Percentiles rank a stretch among this genome's conserved stretches.
These are phyloP conservation scores for Colletotrichum zoysiae DNA, from an alignment of 2,329 filamentous ascomycete species.

Conservation along the genomic window DNA sequence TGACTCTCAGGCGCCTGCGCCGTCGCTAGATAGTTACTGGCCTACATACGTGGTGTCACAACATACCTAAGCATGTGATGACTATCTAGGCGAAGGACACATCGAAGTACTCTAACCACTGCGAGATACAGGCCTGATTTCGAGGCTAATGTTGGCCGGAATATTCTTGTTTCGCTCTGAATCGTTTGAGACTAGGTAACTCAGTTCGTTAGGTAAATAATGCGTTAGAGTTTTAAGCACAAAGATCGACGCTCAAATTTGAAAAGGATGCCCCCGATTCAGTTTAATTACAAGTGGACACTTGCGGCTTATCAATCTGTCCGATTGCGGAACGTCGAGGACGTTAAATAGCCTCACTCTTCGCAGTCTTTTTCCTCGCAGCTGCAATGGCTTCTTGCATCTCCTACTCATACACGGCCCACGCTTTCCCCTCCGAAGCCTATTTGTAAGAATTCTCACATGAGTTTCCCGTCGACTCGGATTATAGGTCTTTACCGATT, in stretches of 20 bases:
- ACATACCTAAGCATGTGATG: not conserved
- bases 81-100: not conserved
- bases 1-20: not conserved
- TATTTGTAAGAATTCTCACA: conserved; percentile 29
- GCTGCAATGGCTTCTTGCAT: conserved; percentile 16
- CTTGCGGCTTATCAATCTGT: not conserved
- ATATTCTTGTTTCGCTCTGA: not conserved
- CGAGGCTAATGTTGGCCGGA: not conserved
- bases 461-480: conserved; percentile 53
- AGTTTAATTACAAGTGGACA: conserved; percentile 1
- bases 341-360: not conserved
- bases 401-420: conserved; percentile 21
- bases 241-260: not conserved
- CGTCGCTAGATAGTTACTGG: conserved; percentile 3
- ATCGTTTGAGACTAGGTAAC: not conserved
- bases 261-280: not conserved
- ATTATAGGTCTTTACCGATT: conserved; percentile 65
- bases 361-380: not conserved
- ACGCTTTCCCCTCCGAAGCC: conserved; percentile 10
- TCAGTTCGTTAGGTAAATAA: not conserved
- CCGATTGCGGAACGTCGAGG: not conserved
- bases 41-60: no score
- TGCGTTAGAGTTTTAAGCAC: not conserved
- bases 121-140: no score
- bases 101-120: no score